Conservation (phyloP, 495 filamentous ascomycete species). For the Penicillium mononematosum region DNA sequence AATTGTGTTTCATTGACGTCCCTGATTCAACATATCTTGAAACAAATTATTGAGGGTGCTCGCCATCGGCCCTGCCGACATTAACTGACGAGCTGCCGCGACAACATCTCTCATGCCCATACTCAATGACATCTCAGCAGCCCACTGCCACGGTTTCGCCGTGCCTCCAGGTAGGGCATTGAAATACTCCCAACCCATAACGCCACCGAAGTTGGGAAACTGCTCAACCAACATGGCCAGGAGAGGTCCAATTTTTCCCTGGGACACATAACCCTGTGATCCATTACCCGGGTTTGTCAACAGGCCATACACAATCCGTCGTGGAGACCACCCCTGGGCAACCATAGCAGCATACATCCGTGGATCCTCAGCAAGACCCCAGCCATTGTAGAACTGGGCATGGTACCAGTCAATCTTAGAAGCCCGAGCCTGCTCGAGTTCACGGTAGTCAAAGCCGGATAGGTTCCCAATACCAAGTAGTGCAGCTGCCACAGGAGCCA, state of each 20-base stretch:
- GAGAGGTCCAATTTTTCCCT: slow-evolving; percentile 43
- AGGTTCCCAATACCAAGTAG: slow-evolving; percentile 60
- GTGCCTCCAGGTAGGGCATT: slow-evolving; percentile 61
- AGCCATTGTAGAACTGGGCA: slow-evolving; percentile 81
- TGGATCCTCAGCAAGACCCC: slow-evolving; percentile 61
- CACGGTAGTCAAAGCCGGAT: slow-evolving; percentile 71
- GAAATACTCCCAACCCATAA: slow-evolving; percentile 89
- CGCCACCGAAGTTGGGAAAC: slow-evolving; percentile 69
- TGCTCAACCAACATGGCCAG: slow-evolving; percentile 47
- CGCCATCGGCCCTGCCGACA: slow-evolving; percentile 30
- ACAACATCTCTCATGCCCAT: slow-evolving; percentile 47
- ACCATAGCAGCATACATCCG: slow-evolving; percentile 64
- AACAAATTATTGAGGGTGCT: slow-evolving; percentile 32
- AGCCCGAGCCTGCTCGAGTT: slow-evolving; percentile 63
- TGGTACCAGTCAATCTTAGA: slow-evolving; percentile 76
- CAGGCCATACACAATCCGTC: slow-evolving; percentile 68
- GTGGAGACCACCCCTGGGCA: slow-evolving; percentile 59
- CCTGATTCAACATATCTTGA: slow-evolving; percentile 35
- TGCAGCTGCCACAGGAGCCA: slow-evolving; percentile 76
- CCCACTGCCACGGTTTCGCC: slow-evolving; percentile 70
- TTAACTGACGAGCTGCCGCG: slow-evolving; percentile 31
- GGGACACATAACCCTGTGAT: slow-evolving; percentile 54
- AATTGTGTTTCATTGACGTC: slow-evolving; percentile 9
- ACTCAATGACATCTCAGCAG: slow-evolving; percentile 54
- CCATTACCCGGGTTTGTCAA: slow-evolving; percentile 71